Evolutionary conservation across 202 grass and related monocot genomes (phyloP).

Genomic region (Eragrostis tef): DNA sequence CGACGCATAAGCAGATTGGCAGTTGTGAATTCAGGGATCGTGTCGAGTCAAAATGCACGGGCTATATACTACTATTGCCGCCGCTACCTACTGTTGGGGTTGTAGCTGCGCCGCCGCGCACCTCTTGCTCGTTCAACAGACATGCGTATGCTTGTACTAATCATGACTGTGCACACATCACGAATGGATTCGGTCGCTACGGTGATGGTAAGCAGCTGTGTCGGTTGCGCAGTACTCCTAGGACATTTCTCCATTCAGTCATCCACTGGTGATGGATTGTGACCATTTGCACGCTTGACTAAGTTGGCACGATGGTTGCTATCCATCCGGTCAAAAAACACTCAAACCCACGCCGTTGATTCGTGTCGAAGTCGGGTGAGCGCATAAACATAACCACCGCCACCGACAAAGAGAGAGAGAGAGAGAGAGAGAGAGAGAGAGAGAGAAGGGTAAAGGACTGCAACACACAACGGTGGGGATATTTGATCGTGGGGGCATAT

Average conservation of each 20-base stretch:
- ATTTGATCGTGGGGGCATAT: background rate
- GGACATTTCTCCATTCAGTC: too few species aligned
- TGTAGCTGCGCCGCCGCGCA: background rate
- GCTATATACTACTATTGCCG: too few species aligned
- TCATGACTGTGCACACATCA: background rate
- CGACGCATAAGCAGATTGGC: background rate
- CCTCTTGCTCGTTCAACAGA: background rate
- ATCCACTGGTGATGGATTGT: background rate
- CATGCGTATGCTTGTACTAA: background rate
- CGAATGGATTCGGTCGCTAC: background rate
- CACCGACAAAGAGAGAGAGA: background rate
- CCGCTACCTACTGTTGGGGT: background rate
- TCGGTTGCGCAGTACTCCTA: background rate
- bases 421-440: too few species aligned
- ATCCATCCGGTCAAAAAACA: background rate
- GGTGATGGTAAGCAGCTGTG: background rate
- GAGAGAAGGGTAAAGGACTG: background rate
- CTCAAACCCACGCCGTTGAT: background rate
- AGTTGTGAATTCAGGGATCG: background rate
- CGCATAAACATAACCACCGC: background rate
- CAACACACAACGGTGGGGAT: background rate
- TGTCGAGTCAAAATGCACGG: background rate
- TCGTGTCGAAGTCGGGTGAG: background rate
- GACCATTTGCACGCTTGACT: background rate
- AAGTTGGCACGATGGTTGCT: background rate